These are phyloP conservation scores for Pestalotiopsis sp. DNA, from an alignment of 2,329 filamentous ascomycete genomes.

Conservation along the genomic window DNA sequence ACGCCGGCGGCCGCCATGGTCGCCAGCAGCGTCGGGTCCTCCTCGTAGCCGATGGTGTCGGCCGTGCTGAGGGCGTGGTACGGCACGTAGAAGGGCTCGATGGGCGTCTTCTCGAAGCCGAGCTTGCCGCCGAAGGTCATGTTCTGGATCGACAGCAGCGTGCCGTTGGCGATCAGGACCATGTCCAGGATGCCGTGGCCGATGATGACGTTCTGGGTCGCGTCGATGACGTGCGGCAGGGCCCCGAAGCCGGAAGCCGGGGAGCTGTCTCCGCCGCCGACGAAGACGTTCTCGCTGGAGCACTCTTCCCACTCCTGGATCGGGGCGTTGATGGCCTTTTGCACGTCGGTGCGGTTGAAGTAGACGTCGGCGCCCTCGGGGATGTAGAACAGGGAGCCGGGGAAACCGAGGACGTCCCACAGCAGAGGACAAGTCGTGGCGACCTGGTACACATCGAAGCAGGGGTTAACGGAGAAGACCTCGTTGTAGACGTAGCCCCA, in stretches of 20 bases:
- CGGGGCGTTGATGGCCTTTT: constrained; percentile 69
- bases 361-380: constrained; percentile 66
- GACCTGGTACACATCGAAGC: constrained; percentile 72
- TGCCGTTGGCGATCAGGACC: constrained; percentile 69
- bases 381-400: constrained; percentile 65
- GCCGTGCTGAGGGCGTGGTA: constrained; percentile 53
- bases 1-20: constrained; percentile 65
- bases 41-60: constrained; percentile 25
- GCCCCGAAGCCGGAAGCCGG: constrained; percentile 58
- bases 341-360: constrained; percentile 73
- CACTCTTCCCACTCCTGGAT: constrained; percentile 32
- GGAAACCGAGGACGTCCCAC: constrained; percentile 61
- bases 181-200: constrained; percentile 73
- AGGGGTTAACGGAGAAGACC: constrained; percentile 62
- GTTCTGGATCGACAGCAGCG: constrained; percentile 75
- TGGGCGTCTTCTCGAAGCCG: constrained; percentile 67
- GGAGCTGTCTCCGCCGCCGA: constrained; percentile 49
- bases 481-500: constrained; percentile 53
- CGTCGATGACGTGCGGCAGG: constrained; percentile 73
- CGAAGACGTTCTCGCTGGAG: constrained; percentile 36
- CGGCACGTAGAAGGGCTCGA: constrained; percentile 70
- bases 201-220: constrained; percentile 73
- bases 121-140: constrained; percentile 77
- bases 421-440: constrained; percentile 68
- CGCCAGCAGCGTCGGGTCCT: constrained; percentile 28